These are phyloP conservation scores for Camellia oleifera DNA, from an alignment of 179 eudicot genomes.

Conservation along the genomic window DNA sequence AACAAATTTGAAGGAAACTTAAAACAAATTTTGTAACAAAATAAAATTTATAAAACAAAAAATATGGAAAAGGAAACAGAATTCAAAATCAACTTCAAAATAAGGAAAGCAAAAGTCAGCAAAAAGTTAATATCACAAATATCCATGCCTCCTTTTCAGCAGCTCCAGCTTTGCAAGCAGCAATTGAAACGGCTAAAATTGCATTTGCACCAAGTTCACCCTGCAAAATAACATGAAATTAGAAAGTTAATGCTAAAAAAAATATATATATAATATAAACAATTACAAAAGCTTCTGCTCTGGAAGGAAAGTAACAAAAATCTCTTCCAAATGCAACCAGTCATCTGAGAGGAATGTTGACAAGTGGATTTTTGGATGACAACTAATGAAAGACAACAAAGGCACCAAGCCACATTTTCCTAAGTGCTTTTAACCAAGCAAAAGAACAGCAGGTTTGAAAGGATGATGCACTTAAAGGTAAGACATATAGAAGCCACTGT, in stretches of 20 bases:
- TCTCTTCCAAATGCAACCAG: neutral
- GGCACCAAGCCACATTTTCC: neutral
- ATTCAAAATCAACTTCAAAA: constrained; percentile 1
- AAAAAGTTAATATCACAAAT: constrained; percentile 16
- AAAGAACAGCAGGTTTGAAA: constrained; percentile 10
- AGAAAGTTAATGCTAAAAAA: neutral
- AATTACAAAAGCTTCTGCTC: neutral
- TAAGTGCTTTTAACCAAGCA: neutral
- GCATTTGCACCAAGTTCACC: constrained; percentile 99
- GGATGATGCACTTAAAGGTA: neutral
- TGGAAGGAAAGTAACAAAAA: neutral
- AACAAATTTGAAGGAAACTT: neutral
- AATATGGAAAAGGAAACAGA: neutral
- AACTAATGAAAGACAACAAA: neutral
- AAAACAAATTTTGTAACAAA: neutral
- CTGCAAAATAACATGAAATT: constrained; percentile 32
- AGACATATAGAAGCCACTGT: neutral
- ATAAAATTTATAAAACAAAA: neutral
- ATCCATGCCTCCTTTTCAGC: constrained; percentile 83
- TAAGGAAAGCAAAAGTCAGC: constrained; percentile 12
- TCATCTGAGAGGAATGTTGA: neutral
- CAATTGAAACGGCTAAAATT: constrained; percentile 90
- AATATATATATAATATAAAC: neutral
- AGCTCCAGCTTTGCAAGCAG: constrained; percentile 99
- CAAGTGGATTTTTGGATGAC: neutral